A percentile compares a stretch with the other conserved stretches of the same genome.
These are phyloP conservation scores for Kwoniella dejecticola DNA, from an alignment of 768 basidiomycete genomes.

Conservation along the genomic window DNA sequence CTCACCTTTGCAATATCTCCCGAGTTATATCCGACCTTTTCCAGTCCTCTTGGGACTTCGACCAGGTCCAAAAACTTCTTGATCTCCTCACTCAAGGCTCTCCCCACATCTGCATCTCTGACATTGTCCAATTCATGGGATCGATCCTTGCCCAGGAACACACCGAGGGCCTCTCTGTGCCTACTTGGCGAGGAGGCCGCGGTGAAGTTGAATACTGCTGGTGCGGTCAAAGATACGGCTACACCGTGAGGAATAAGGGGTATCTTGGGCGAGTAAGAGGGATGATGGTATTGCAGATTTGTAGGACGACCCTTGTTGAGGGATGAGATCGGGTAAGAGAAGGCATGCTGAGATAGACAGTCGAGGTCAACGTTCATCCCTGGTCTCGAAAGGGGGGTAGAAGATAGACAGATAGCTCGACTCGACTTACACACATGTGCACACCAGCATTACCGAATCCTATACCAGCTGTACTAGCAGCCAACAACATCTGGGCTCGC, in stretches of 20 bases:
- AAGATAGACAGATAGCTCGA: not conserved
- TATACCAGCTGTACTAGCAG: slow-evolving; percentile 91
- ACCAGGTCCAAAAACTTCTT: slow-evolving; percentile 44
- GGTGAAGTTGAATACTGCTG: slow-evolving; percentile 86
- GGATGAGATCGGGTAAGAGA: slow-evolving; percentile 54
- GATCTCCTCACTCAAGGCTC: slow-evolving; percentile 42
- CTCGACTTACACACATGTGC: slow-evolving; percentile 59
- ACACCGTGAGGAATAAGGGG: slow-evolving; percentile 95
- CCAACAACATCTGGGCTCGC: slow-evolving; percentile 88
- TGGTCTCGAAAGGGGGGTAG: not conserved
- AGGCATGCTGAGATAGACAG: slow-evolving; percentile 40
- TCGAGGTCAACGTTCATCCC: not conserved
- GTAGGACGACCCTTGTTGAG: slow-evolving; percentile 88
- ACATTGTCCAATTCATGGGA: slow-evolving; percentile 65
- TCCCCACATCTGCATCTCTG: slow-evolving; percentile 77
- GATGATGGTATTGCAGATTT: slow-evolving; percentile 68
- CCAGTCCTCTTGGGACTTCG: slow-evolving; percentile 48
- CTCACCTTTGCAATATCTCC: slow-evolving; percentile 39
- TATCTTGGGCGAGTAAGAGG: slow-evolving; percentile 78
- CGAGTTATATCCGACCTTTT: slow-evolving; percentile 37
- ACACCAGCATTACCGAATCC: slow-evolving; percentile 60
- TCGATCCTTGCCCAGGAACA: slow-evolving; percentile 62
- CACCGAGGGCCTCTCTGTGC: slow-evolving; percentile 82
- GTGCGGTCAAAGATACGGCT: slow-evolving; percentile 57
- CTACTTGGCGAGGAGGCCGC: slow-evolving; percentile 89